Evolutionary conservation across 139 green algal genomes (phyloP), one percentile per base, ranked within the genome.

Genomic region (Chlorella sp.): DNA sequence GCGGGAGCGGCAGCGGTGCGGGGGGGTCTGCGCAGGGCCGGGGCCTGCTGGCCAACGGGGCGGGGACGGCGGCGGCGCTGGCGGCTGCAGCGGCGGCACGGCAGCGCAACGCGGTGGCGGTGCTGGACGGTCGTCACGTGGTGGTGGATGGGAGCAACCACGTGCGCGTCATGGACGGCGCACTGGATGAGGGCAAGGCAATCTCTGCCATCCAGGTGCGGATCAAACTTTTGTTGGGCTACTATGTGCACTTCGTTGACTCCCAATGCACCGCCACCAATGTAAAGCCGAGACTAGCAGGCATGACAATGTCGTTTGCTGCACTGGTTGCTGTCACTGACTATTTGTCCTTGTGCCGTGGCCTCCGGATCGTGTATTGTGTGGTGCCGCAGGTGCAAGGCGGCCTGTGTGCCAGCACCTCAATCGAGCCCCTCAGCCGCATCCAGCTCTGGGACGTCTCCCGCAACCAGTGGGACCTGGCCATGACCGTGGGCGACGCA

Each of bases 391-490:
- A 72, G 67, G 70, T 75, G 27, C 70, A 75, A 35, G 34, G 34
- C 34, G 70, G 70, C 17, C 34, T 69, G 34, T 75, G 70, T 33
- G 70, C 70, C 1, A 69, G 50, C 60, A 75, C 70, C 6, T 75
- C 70, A 3, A 49, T 51, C 32, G 70, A 75, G 70, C 55, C 35
- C 6, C 49, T 67, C 3, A 55, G 42, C 55, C 29, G 32, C 30
- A 61, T 69, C 22, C 55, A 65, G 49, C 59, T 75, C 33, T 75
- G 70, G 70, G 60, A 75, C 49, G 60, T 75, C 1, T 75, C 70
- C 5, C 2, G 63, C 20, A 5, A 35, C 23, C 2, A 6, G 3
- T 67, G 61, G 61, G 61, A 67, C 23, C 27, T 67, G 2, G 3
- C 3, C 23, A 17, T 27, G 2, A 42, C 69, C 14, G 4, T 74